A percentile compares a stretch with the other conserved stretches of the same genome.
Evolutionary conservation across 2,329 filamentous ascomycete genomes (phyloP).

Genomic region (Didymella segeticola): DNA sequence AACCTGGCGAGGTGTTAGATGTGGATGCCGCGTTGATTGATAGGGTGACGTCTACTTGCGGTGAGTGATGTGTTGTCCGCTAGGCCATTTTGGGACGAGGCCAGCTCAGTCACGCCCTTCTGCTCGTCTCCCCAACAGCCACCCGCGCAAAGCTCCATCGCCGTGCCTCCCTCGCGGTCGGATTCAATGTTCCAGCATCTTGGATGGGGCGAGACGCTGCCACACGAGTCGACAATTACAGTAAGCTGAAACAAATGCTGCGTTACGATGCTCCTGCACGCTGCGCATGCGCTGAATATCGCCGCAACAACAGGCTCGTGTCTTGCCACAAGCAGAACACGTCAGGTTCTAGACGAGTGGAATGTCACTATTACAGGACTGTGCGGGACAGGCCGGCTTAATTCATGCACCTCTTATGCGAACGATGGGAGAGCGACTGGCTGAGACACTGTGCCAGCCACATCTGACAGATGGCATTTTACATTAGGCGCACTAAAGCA

Average conservation of each 20-base stretch:
- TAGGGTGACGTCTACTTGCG: conserved; percentile 43
- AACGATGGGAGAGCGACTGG: conserved; percentile 30
- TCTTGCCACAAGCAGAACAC: conserved; percentile 5
- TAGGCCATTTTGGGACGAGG: conserved; percentile 11
- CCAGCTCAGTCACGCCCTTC: conserved; percentile 40
- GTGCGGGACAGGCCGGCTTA: conserved; percentile 29
- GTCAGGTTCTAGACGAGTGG: conserved; percentile 5
- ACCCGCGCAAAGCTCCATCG: conserved; percentile 28
- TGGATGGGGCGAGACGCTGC: conserved; percentile 32
- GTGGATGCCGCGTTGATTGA: conserved; percentile 40
- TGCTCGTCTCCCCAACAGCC: conserved; percentile 33
- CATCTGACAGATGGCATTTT: conserved; percentile 24
- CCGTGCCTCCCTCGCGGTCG: conserved; percentile 30
- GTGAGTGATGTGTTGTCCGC: conserved; percentile 48
- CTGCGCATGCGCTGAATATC: conserved; percentile 25
- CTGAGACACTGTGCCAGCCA: conserved; percentile 31
- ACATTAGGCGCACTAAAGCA: conserved; percentile 46
- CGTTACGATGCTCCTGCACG: conserved; percentile 22
- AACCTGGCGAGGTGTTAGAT: conserved; percentile 43
- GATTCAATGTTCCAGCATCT: conserved; percentile 31
- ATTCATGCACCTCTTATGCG: conserved; percentile 41
- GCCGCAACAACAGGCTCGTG: conserved; percentile 16
- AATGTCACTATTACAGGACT: conserved; percentile 35
- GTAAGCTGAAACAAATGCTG: conserved; percentile 41
- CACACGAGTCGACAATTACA: conserved; percentile 32